phyloP scores from a whole-genome alignment of 78 protist genomes.

The Reticulomyxa filosa region DNA sequence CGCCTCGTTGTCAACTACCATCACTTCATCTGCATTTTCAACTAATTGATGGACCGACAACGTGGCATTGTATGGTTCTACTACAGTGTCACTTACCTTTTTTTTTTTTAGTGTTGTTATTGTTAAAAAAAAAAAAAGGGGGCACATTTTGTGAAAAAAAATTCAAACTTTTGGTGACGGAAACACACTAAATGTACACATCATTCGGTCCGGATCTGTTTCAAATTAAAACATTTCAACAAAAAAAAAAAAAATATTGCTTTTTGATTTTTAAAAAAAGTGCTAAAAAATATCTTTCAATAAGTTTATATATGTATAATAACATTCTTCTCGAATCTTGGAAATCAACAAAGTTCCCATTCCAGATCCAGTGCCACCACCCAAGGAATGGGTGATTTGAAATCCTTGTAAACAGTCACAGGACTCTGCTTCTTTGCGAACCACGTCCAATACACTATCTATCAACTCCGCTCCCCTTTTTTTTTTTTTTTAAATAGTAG shows the following conservation, averaged over 20 bases:
- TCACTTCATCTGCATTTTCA: slow-evolving; percentile 88
- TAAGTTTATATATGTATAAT: no score
- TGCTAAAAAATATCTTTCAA: no score
- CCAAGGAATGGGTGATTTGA: slow-evolving; percentile 92
- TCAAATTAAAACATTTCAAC: no score
- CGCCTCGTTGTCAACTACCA: slow-evolving; percentile 89
- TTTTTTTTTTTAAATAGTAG: no score
- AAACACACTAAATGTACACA: slow-evolving; percentile 81
- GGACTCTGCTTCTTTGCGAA: slow-evolving; percentile 87
- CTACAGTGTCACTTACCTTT: slow-evolving; percentile 88
- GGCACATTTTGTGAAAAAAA: no score
- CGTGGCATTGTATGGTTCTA: slow-evolving; percentile 94
- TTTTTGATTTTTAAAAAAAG: no score
- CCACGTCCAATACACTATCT: slow-evolving; percentile 79
- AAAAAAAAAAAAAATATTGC: no score
- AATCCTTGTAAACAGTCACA: slow-evolving; percentile 96
- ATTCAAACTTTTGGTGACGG: slow-evolving; percentile 96
- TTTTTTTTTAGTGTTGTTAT: no score
- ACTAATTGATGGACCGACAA: slow-evolving; percentile 88
- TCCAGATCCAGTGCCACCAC: slow-evolving; percentile 99
- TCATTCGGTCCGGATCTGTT: slow-evolving; percentile 89
- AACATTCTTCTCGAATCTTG: slow-evolving; percentile 67
- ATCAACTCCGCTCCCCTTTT: slow-evolving; percentile 84
- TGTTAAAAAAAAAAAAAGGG: no score
- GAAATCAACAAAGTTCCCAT: slow-evolving; percentile 43